Percentiles rank a stretch among this genome's conserved stretches.
Evolutionary conservation across 1,284 basidiomycete genomes (phyloP).

Genomic region (Rhizopogon hawkerae): DNA sequence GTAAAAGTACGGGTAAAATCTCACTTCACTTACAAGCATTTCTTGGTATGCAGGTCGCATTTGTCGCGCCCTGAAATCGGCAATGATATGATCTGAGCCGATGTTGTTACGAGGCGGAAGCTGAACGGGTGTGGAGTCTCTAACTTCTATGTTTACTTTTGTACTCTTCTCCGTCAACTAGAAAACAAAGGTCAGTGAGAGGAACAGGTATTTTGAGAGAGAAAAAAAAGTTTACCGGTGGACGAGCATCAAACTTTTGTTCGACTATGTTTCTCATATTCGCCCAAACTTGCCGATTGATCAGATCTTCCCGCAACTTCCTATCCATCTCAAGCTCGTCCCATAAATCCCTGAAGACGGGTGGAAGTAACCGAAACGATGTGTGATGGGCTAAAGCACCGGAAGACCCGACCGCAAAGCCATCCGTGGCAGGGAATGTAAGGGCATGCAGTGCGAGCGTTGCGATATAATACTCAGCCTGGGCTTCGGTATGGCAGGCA

Average conservation of each 20-base stretch:
- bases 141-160: slow-evolving; percentile 23
- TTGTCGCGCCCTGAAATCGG: slow-evolving; percentile 54
- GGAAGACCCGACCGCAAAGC: slow-evolving; percentile 47
- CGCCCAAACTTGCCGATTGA: slow-evolving; percentile 66
- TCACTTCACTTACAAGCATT: slow-evolving; percentile 66
- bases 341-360: slow-evolving; percentile 86
- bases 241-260: slow-evolving; percentile 37
- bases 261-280: slow-evolving; percentile 58
- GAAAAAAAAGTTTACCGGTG: background rate
- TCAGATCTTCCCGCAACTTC: slow-evolving; percentile 53
- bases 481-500: slow-evolving; percentile 68
- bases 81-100: slow-evolving; percentile 45
- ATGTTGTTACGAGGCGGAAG: slow-evolving; percentile 17
- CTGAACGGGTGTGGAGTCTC: slow-evolving; percentile 10
- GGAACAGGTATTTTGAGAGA: background rate
- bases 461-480: slow-evolving; percentile 90
- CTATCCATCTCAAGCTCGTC: slow-evolving; percentile 74
- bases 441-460: slow-evolving; percentile 79
- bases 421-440: slow-evolving; percentile 51
- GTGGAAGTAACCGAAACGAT: slow-evolving; percentile 70
- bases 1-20: background rate
- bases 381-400: slow-evolving; percentile 39
- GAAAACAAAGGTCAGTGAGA: slow-evolving; percentile 2
- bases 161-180: slow-evolving; percentile 25
- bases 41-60: slow-evolving; percentile 66